Evolutionary conservation across 2,329 filamentous ascomycete genomes (phyloP), one percentile per base, ranked within the genome.

Genomic region (Trichoderma endophyticum): DNA sequence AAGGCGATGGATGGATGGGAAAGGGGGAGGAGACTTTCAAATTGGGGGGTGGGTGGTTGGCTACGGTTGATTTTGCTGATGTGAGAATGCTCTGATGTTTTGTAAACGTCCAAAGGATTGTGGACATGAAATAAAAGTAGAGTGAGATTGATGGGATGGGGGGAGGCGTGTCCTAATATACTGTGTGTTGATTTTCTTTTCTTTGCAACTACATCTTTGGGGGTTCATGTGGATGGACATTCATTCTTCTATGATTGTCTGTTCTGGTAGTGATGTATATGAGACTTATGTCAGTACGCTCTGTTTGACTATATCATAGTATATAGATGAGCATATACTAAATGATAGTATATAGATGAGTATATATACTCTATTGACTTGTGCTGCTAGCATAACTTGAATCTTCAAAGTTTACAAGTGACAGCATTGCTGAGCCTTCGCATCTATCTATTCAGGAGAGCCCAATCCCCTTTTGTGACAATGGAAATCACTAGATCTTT

Each of bases 71-170:
- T 67, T 67, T 67, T 67, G 64, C 64, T 67, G 51, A 39, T 67
- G 54, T 67, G 64, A 59, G 51, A 67, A 59, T 67, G 64, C 64
- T 67, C 64, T 67, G 64, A 67, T 67, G 64, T 59, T 59, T 59
- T 66, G 30, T 43, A n/a, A 43, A 43, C 14, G 51, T 67, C 51
- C 51, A 14, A 67, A 67, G 64, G 64, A 59, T 67, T 67, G 32
- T 67, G 51, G 51, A 57, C 30, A 67, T 67, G 64, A 67, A 59
- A 67, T 59, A 67, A 67, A 67, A 67, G 64, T 67, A 67, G 64
- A 67, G 64, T 59, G 64, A 67, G 34, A 59, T 67, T 26, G 32
- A 67, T 67, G 32, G 51, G 48, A 36, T 36, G 36, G 36, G 36
- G 39, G 39, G 39, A 28, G 24, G 7, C n/a, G 51, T 67, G 64